phyloP scores from a whole-genome alignment of 371 early-diverging fungal species.

The Apophysomyces trapeziformis region DNA sequence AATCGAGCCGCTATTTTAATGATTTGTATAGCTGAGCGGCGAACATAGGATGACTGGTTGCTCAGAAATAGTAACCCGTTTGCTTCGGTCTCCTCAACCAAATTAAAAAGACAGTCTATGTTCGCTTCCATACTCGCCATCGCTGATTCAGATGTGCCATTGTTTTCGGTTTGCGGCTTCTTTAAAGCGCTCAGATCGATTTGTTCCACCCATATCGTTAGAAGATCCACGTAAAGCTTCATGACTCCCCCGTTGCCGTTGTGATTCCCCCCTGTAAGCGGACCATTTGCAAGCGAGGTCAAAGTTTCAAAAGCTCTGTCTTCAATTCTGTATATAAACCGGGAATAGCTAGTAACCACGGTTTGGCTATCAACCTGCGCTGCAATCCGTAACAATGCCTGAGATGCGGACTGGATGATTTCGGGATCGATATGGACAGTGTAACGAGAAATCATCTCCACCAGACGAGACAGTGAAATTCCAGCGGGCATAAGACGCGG shows the following conservation, averaged over 20 bases:
- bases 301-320: conserved; percentile 64
- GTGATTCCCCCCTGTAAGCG: conserved; percentile 25
- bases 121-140: conserved; percentile 20
- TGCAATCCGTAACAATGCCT: conserved; percentile 72
- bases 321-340: conserved; percentile 63
- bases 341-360: conserved; percentile 60
- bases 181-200: conserved; percentile 31
- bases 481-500: conserved; percentile 79
- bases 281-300: conserved; percentile 45
- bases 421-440: conserved; percentile 84
- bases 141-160: background rate
- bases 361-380: conserved; percentile 66
- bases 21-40: conserved; percentile 63
- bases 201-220: conserved; percentile 47
- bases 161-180: conserved; percentile 13
- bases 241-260: conserved; percentile 37
- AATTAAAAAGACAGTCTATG: conserved; percentile 40
- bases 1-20: conserved; percentile 62
- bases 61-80: conserved; percentile 78
- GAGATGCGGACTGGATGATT: conserved; percentile 69
- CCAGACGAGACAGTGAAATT: conserved; percentile 58
- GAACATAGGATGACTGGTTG: conserved; percentile 59
- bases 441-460: conserved; percentile 82
- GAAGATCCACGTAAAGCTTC: conserved; percentile 45
- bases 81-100: conserved; percentile 76